Percentiles rank a stretch among this genome's conserved stretches.
These are phyloP conservation scores for Jaapia argillacea DNA, from an alignment of 768 basidiomycete genomes.

Conservation along the genomic window DNA sequence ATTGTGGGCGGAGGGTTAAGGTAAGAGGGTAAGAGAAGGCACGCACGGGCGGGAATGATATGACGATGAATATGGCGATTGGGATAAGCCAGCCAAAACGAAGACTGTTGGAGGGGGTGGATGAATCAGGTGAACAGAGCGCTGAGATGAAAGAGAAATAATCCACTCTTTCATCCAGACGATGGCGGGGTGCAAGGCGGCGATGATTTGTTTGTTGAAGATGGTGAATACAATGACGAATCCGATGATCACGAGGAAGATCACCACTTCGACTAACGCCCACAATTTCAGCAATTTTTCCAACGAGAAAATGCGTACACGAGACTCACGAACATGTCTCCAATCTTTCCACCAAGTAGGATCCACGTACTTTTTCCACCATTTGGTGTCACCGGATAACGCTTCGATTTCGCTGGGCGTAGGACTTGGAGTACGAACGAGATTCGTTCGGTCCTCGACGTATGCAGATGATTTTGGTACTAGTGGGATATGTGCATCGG, in stretches of 20 bases:
- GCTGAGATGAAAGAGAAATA: neutral
- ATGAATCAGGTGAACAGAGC: neutral
- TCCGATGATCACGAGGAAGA: neutral
- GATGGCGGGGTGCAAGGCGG: neutral
- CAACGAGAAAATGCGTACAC: too few relatives aligned
- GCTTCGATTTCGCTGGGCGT: neutral
- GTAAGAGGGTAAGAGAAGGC: neutral
- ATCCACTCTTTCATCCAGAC: neutral
- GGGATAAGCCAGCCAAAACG: constrained; percentile 31
- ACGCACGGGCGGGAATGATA: constrained; percentile 30
- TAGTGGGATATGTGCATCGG: too few relatives aligned
- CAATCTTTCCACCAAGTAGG: neutral
- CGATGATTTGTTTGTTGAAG: neutral
- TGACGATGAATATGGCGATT: constrained; percentile 31
- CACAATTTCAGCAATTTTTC: too few relatives aligned
- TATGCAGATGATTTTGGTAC: too few relatives aligned
- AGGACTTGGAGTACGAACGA: neutral
- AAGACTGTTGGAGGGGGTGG: constrained; percentile 8
- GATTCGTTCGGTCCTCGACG: neutral
- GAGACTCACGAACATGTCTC: too few relatives aligned
- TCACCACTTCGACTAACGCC: neutral
- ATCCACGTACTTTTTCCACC: neutral
- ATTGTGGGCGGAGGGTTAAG: neutral
- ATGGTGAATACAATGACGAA: neutral
- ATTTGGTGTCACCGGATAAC: neutral